Base-by-base conservation (phyloP, 768 basidiomycete species). In the Dentipellis fragilis region DNA sequence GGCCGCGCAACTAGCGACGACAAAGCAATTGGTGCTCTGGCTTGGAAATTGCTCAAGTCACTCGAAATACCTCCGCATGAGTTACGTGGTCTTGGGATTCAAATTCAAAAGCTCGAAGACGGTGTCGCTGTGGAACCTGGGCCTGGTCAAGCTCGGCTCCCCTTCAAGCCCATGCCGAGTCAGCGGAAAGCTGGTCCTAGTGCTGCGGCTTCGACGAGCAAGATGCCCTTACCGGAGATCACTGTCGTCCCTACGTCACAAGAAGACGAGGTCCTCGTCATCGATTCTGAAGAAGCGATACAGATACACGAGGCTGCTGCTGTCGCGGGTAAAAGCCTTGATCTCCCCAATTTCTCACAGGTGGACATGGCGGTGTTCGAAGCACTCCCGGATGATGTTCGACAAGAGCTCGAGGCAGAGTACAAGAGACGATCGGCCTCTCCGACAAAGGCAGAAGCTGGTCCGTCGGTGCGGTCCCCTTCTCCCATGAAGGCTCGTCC, bases 41-140 rank as follows among this genome's bases (percentile, higher is more conserved):
- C 90, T 6, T 89, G 87, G 81, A 77, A 79, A 57, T 69, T 96
- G 14, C 73, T 95, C 34, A 75, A 79, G 61, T 77, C 80, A 1
- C 84, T 93, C 67, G 73, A 78, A 38, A 86, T 96, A 51, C 87
- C 92, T 59, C 83, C 93, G 0, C 80, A 74, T 57, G 95, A 97
- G 59, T 72, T 98, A n/a, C 79, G 95, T 19, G 95, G 95, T 1
- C 80, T 98, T 55, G 93, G 90, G 0, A 85, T 98, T 8, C 92
- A 94, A 63, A 80, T 97, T 11, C 84, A 87, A 64, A 97, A 93
- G 66, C 76, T 98, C 4, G 92, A 96, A 68, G 72, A 66, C 14
- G 68, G 70, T 1, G 71, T 66, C 2, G 54, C 63, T 3, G 64
- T 65, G 21, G 63, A 60, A 12, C 63, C 66, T 10, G 72, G 75